A percentile compares a stretch with the other conserved stretches of the same genome.
phyloP scores from a whole-genome alignment of 768 basidiomycete species.

The Suillus plorans region DNA sequence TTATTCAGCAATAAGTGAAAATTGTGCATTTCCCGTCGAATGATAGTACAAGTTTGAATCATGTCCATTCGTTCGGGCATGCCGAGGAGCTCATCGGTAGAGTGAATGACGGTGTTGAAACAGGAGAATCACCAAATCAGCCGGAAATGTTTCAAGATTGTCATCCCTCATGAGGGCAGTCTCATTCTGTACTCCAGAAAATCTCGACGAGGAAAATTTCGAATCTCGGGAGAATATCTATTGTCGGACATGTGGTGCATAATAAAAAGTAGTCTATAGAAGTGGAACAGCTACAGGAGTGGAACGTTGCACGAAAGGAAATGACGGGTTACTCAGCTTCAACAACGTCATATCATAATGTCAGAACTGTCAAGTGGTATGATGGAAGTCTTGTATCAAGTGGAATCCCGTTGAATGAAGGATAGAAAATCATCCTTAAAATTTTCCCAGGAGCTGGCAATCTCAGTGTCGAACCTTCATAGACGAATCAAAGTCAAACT shows the following conservation, averaged over 20 bases:
- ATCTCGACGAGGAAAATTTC: not conserved
- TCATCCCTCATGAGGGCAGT: not conserved
- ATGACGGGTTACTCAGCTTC: not conserved
- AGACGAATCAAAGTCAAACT: not conserved
- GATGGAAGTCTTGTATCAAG: not conserved
- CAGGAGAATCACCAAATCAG: not conserved
- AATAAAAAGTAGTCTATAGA: not conserved
- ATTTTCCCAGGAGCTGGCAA: not conserved
- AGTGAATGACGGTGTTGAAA: not conserved
- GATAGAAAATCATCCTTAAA: not conserved
- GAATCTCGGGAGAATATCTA: not conserved
- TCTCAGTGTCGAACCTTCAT: not conserved
- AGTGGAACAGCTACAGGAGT: not conserved
- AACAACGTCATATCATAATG: not conserved
- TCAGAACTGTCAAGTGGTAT: not conserved
- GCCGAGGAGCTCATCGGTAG: not conserved
- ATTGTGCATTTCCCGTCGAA: too few relatives aligned
- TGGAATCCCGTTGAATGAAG: not conserved
- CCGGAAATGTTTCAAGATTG: not conserved
- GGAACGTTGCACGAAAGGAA: not conserved
- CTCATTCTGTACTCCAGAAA: not conserved
- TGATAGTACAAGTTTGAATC: not conserved
- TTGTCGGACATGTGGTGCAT: not conserved
- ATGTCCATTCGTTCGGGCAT: not conserved
- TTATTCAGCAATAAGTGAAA: too few relatives aligned